phyloP scores from a whole-genome alignment of 164 flowering plant genomes.

The Aristolochia californica region DNA sequence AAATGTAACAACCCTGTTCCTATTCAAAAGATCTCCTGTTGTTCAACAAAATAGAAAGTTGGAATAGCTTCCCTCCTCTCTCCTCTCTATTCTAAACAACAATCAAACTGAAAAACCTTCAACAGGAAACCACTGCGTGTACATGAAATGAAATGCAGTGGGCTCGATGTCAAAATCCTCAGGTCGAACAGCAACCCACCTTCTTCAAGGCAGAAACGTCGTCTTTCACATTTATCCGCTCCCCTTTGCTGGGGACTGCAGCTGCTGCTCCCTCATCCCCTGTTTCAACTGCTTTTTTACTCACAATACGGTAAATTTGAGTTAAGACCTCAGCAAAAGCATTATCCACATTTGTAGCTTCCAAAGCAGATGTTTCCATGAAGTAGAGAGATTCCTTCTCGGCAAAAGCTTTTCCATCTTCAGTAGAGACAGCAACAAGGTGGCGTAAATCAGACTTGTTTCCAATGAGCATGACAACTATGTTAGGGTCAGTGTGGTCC shows the following conservation, averaged over 20 bases:
- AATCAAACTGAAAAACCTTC: constrained; percentile 2
- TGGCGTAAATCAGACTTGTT: constrained; percentile 68
- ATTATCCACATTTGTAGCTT: constrained; percentile 53
- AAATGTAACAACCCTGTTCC: constrained; percentile 8
- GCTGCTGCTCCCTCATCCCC: constrained; percentile 46
- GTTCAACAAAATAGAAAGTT: constrained; percentile 6
- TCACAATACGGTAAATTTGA: constrained; percentile 48
- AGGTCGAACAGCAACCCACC: constrained; percentile 57
- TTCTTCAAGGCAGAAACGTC: constrained; percentile 43
- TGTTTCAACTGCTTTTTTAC: constrained; percentile 54
- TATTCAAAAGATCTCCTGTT: constrained; percentile 2
- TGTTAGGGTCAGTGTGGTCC: constrained; percentile 63
- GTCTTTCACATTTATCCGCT: constrained; percentile 43
- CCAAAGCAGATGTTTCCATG: constrained; percentile 70
- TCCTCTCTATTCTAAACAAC: not conserved
- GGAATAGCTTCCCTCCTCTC: constrained; percentile 1
- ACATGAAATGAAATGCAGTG: not conserved
- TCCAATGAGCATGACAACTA: constrained; percentile 66
- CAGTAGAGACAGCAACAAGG: constrained; percentile 52
- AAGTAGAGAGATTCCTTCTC: constrained; percentile 56
- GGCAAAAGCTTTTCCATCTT: constrained; percentile 51
- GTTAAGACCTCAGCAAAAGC: constrained; percentile 60
- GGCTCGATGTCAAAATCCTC: constrained; percentile 3
- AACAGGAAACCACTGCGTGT: constrained; percentile 1
- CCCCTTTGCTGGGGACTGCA: constrained; percentile 43